Conservation (phyloP, 2,329 filamentous ascomycete genomes). For the Truncatella angustata region DNA sequence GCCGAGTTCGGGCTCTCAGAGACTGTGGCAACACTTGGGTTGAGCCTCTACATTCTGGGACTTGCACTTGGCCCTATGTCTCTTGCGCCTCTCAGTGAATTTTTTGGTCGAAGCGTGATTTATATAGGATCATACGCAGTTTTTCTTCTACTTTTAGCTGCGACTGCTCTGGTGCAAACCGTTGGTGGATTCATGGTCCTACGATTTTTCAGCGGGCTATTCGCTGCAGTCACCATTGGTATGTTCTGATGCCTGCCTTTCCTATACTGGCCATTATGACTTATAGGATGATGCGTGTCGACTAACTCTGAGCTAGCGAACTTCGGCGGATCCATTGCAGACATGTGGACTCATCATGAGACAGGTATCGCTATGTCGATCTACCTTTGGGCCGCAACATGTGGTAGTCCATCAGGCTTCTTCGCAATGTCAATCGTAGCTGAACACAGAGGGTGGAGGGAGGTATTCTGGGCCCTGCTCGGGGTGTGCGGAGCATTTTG, state of each 20-base stretch:
- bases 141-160: constrained; percentile 40
- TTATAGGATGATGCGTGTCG: neutral
- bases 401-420: constrained; percentile 42
- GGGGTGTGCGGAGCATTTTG: constrained; percentile 41
- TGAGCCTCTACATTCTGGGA: constrained; percentile 45
- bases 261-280: neutral
- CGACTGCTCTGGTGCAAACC: constrained; percentile 38
- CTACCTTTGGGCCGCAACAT: constrained; percentile 43
- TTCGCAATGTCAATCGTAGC: constrained; percentile 45
- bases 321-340: constrained; percentile 43
- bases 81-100: constrained; percentile 33
- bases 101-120: constrained; percentile 40
- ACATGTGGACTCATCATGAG: constrained; percentile 40
- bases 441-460: constrained; percentile 38
- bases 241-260: neutral
- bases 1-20: constrained; percentile 37
- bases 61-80: constrained; percentile 36
- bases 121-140: constrained; percentile 41
- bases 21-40: constrained; percentile 39
- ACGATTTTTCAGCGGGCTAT: constrained; percentile 42
- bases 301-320: constrained; percentile 21
- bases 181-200: constrained; percentile 40
- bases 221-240: constrained; percentile 34
- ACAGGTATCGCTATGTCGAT: constrained; percentile 34
- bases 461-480: constrained; percentile 44